Evolutionary conservation across 2,329 filamentous ascomycete genomes (phyloP), one percentile per base, ranked within the genome.

Genomic region (Fusarium illudens): DNA sequence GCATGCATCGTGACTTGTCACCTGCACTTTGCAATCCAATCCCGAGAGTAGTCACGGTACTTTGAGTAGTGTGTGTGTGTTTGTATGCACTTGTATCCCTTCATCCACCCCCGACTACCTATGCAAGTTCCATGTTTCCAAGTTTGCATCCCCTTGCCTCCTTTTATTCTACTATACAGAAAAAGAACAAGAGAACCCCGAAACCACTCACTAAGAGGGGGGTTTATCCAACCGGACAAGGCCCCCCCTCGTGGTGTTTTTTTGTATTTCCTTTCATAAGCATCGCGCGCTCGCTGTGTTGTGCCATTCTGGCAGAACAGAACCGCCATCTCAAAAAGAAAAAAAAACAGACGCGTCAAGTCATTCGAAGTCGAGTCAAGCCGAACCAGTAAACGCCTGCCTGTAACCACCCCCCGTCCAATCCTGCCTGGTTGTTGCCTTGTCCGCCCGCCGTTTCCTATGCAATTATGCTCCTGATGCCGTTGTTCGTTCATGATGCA

Each of bases 151-250:
- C 37, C 39, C 22, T 37, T 55, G 17, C 17, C 51, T 36, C 48
- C 44, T 64, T 71, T 67, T 67, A 57, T 61, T 71, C 70, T 72
- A 72, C 58, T 72, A 60, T 72, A 72, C 70, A 72, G 57, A 65
- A 67, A 51, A 51, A 44, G 30, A n/a, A 39, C 27, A 15, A 50
- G 30, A 55, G 39, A 44, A 44, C 9, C 39, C 52, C 67, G 27
- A 55, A 34, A 17, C 51, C 27, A 30, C 39, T 64, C 46, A 55
- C 44, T 30, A 30, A 13, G 19, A 25, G n/a, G 27, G n/a, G 29
- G 19, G 15, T 22, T 56, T 58, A 48, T 64, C 57, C 58, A 58
- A 34, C 32, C n/a, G n/a, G n/a, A n/a, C 49, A 60, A 62, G 34
- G 32, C n/a, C 37, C 42, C 29, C 44, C 46, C 17, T 15, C 30